Base-by-base conservation (phyloP, 129 eudicot species). In the Scalesia atractyloides region DNA sequence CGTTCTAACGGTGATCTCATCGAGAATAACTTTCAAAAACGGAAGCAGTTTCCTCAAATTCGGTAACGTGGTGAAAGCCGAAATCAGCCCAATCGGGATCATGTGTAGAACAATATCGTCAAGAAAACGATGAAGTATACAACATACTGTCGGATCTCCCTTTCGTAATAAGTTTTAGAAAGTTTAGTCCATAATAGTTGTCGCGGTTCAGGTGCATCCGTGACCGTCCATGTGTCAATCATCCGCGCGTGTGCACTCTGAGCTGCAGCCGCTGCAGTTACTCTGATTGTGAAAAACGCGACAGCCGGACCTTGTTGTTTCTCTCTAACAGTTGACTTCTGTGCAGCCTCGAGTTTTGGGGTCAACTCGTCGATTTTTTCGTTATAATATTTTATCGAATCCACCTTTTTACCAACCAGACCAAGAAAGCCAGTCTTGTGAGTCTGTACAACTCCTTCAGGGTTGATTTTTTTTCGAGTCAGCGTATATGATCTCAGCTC, bases 1-100 rank as follows among this genome's bases (percentile, higher is more conserved):
- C 16, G 97, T 90, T 74, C 70, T 84, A 33, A 94, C 17, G 0
- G 43, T 65, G 1, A 1, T 48, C 41, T 58, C 54, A 46, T 88
- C 79, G 3, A 94, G 77, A 52, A 90, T 47, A 9, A 89, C 83
- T 81, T 83, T 84, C 60, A 86, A 65, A 79, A 94, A 94, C 1
- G 99, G 97, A 9, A 88, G 82, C 56, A 86, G 36, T 74, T 94
- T 90, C 78, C 20, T 62, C 74, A 94, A 73, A 79, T 94, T 90
- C 0, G 74, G 68, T 26, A 94, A 69, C 18, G 97, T 90, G 4
- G 99, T 94, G 39, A 94, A 81, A 7, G 96, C 97, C 17, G 97
- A 94, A 33, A 94, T 54, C 20, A 90, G 24, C 63, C 80, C 99
- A 19, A 94, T 94, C 0, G 99, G 99, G 24, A 94, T 94, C 94